These are phyloP conservation scores for Neofusicoccum kwambonambiense DNA, from an alignment of 2,329 filamentous ascomycete species.

Conservation along the genomic window DNA sequence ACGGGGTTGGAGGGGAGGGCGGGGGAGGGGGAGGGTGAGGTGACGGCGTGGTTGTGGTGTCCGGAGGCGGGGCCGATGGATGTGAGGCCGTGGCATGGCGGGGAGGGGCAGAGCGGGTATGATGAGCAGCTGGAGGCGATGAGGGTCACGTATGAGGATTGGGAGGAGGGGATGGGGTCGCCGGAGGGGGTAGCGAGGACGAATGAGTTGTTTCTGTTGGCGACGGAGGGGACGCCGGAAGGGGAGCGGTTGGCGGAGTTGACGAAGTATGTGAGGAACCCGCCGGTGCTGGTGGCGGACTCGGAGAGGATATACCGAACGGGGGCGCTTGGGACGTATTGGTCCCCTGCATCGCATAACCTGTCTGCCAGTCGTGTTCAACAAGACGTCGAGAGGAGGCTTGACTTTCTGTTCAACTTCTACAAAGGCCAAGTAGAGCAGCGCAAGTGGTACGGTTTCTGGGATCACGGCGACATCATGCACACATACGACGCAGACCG, in stretches of 20 bases:
- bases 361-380: neutral
- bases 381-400: slow-evolving; percentile 31
- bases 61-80: slow-evolving; percentile 58
- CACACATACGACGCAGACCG: slow-evolving; percentile 61
- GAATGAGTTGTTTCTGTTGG: slow-evolving; percentile 56
- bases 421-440: slow-evolving; percentile 58
- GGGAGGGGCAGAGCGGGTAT: slow-evolving; percentile 56
- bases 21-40: slow-evolving; percentile 47
- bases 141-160: slow-evolving; percentile 65
- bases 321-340: slow-evolving; percentile 48
- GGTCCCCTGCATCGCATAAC: neutral
- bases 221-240: slow-evolving; percentile 54
- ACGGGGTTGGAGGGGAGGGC: slow-evolving; percentile 57
- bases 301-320: slow-evolving; percentile 53
- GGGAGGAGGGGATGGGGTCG: slow-evolving; percentile 54
- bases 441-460: slow-evolving; percentile 63
- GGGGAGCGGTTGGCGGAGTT: slow-evolving; percentile 47
- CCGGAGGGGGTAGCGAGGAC: slow-evolving; percentile 60
- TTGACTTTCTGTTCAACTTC: slow-evolving; percentile 57
- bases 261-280: slow-evolving; percentile 49
- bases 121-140: slow-evolving; percentile 59
- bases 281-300: slow-evolving; percentile 52
- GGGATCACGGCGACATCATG: slow-evolving; percentile 62
- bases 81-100: slow-evolving; percentile 58
- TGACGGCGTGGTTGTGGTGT: slow-evolving; percentile 63